A percentile compares a stretch with the other conserved stretches of the same genome.
Conservation (phyloP, 2,329 filamentous ascomycete species). For the Apiospora rasikravindrae region DNA sequence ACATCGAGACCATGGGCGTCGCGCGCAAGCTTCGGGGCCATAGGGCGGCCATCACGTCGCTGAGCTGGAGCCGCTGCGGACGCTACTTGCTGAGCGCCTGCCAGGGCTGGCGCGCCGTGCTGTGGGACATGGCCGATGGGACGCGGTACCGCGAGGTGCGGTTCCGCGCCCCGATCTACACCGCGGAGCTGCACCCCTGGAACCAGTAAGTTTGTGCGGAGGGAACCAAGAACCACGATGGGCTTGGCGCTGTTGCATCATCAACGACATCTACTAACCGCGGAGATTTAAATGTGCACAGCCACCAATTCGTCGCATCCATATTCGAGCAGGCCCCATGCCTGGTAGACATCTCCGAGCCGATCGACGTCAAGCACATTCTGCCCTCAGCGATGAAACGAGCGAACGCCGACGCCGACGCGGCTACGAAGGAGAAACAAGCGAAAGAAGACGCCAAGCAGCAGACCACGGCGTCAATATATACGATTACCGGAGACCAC, state of each 20-base stretch:
- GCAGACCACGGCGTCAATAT: constrained; percentile 90
- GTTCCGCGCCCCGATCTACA: constrained; percentile 93
- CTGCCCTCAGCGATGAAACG: constrained; percentile 85
- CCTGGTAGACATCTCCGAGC: constrained; percentile 78
- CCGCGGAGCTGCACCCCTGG: constrained; percentile 90
- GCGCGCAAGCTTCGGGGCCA: constrained; percentile 93
- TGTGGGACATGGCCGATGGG: constrained; percentile 84
- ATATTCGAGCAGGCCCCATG: constrained; percentile 93
- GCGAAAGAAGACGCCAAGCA: constrained; percentile 92
- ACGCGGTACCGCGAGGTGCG: constrained; percentile 81
- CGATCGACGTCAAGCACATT: constrained; percentile 73
- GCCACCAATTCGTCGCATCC: constrained; percentile 84
- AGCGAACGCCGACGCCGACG: constrained; percentile 71
- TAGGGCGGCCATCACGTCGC: constrained; percentile 88
- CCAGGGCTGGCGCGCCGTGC: constrained; percentile 93
- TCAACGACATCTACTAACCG: neutral
- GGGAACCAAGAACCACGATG: neutral
- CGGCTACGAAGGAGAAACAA: constrained; percentile 78
- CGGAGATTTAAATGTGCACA: constrained; percentile 38
- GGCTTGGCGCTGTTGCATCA: neutral
- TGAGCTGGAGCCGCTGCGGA: constrained; percentile 94
- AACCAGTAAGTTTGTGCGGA: constrained; percentile 70
- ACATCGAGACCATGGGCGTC: constrained; percentile 96
- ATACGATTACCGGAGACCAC: constrained; percentile 83
- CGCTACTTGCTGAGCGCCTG: constrained; percentile 90